These are phyloP conservation scores for Meira nashicola DNA, from an alignment of 1,284 basidiomycete species.

Conservation along the genomic window DNA sequence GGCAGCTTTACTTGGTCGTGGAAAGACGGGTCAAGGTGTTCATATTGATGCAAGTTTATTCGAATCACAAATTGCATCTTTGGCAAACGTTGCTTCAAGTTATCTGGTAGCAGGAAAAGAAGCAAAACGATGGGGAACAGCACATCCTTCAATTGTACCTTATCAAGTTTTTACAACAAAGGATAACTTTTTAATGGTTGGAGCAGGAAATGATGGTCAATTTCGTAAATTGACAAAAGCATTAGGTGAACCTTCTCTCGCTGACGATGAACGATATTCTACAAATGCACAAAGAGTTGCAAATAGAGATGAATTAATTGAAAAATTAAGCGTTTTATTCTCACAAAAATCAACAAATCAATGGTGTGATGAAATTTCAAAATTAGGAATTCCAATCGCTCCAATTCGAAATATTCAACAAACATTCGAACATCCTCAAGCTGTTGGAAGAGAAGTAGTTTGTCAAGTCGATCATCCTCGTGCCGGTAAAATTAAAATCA, in stretches of 20 bases:
- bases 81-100: conserved; percentile 77
- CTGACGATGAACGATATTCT: conserved; percentile 15
- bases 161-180: conserved; percentile 66
- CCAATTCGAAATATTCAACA: conserved; percentile 80
- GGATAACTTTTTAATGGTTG: conserved; percentile 85
- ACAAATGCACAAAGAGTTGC: conserved; percentile 69
- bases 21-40: conserved; percentile 77
- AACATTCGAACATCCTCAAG: conserved; percentile 85
- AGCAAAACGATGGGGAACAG: conserved; percentile 80
- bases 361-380: conserved; percentile 26
- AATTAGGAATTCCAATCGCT: conserved; percentile 38
- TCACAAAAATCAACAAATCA: conserved; percentile 24
- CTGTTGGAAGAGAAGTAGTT: conserved; percentile 62
- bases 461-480: conserved; percentile 64
- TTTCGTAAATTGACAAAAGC: conserved; percentile 55
- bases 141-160: conserved; percentile 61
- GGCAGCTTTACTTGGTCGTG: conserved; percentile 76
- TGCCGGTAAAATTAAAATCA: conserved; percentile 76
- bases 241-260: conserved; percentile 23
- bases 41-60: conserved; percentile 81
- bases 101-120: conserved; percentile 83
- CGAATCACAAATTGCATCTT: conserved; percentile 69
- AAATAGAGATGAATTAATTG: conserved; percentile 69
- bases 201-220: conserved; percentile 84
- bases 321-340: conserved; percentile 63